phyloP scores from a whole-genome alignment of 176 grass and related monocot genomes.

The Calamus simplicifolius region DNA sequence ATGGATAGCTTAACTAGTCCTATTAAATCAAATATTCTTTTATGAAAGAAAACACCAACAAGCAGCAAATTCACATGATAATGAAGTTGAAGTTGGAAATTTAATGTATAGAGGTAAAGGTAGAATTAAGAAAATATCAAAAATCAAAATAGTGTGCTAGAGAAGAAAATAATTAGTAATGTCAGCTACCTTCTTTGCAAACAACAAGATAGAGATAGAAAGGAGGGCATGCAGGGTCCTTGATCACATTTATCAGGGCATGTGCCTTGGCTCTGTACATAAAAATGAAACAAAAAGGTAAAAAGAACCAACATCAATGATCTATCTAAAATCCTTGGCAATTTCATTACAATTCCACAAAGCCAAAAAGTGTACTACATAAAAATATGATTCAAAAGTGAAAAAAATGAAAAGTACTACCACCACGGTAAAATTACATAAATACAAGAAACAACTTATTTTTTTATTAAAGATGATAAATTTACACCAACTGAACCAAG shows the following conservation, averaged over 20 bases:
- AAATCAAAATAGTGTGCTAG: background rate
- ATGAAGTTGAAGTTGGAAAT: too few relatives aligned
- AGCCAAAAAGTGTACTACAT: background rate
- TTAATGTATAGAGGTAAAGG: too few relatives aligned
- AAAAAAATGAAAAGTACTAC: too few relatives aligned
- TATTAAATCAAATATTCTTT: too few relatives aligned
- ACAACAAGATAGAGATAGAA: slow-evolving; percentile 17
- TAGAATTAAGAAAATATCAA: background rate
- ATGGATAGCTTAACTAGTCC: too few relatives aligned
- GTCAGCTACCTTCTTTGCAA: slow-evolving; percentile 30
- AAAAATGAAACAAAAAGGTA: slow-evolving; percentile 4
- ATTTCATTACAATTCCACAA: background rate
- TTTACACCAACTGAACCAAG: too few relatives aligned
- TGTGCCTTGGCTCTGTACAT: slow-evolving; percentile 37
- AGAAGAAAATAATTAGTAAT: background rate
- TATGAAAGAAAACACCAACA: too few relatives aligned
- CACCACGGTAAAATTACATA: too few relatives aligned
- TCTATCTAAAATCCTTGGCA: background rate
- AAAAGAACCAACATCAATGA: slow-evolving; percentile 4
- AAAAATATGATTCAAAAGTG: background rate
- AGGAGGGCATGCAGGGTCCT: slow-evolving; percentile 20
- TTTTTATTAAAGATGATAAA: too few relatives aligned
- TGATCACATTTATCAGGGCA: slow-evolving; percentile 26
- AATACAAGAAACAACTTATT: too few relatives aligned
- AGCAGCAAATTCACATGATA: too few relatives aligned